Conservation (phyloP, 306 rosid species). For the Vigna reflexopilosa region DNA sequence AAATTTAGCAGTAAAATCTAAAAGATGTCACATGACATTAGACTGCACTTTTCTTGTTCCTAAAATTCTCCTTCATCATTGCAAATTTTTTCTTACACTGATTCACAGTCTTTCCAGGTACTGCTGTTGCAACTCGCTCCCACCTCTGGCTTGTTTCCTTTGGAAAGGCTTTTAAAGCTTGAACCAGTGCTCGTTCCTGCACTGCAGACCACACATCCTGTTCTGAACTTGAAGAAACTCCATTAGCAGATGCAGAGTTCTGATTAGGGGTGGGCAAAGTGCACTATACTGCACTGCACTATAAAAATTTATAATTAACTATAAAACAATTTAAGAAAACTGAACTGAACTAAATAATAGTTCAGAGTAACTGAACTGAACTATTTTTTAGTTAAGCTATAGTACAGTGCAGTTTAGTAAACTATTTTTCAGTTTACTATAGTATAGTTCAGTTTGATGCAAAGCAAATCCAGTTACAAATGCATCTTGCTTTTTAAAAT, state of each 20-base stretch:
- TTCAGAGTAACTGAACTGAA: no score
- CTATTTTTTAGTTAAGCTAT: no score
- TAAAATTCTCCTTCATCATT: slow-evolving; percentile 82
- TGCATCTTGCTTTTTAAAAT: no score
- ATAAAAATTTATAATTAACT: slow-evolving; percentile 13
- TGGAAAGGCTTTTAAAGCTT: slow-evolving; percentile 95
- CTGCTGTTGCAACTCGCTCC: slow-evolving; percentile 95
- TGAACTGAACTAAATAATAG: no score
- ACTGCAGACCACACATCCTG: slow-evolving; percentile 89
- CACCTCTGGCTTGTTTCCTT: slow-evolving; percentile 88
- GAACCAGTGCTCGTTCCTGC: slow-evolving; percentile 93
- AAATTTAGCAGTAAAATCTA: slow-evolving; percentile 46
- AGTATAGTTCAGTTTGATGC: no score
- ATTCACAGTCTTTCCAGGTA: slow-evolving; percentile 87
- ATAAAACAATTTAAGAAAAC: no score
- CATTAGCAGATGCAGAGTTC: slow-evolving; percentile 53
- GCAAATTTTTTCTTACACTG: slow-evolving; percentile 96
- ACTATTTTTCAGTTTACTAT: no score
- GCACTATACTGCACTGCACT: no score
- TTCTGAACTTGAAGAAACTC: slow-evolving; percentile 62
- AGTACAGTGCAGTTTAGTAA: no score
- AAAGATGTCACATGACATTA: slow-evolving; percentile 44
- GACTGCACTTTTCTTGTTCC: slow-evolving; percentile 77
- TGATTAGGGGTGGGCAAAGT: slow-evolving; percentile 6
- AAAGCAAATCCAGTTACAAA: no score